These are phyloP conservation scores for Dactylella cylindrospora DNA, from an alignment of 2,329 filamentous ascomycete genomes.

Conservation along the genomic window DNA sequence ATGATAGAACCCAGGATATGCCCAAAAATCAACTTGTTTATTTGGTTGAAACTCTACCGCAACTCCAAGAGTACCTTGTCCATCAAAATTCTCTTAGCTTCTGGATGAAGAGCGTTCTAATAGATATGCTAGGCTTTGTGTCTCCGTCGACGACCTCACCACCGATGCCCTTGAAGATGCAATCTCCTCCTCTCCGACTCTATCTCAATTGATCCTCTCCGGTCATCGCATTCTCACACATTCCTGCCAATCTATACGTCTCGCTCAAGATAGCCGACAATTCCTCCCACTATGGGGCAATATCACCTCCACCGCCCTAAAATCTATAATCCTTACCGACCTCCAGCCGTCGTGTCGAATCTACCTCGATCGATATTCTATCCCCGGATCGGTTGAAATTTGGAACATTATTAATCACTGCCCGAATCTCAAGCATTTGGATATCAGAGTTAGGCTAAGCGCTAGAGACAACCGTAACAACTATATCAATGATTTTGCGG, in stretches of 20 bases:
- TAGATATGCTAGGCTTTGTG: slow-evolving; percentile 1
- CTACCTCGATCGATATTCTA: slow-evolving; percentile 26
- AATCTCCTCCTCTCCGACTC: slow-evolving; percentile 16
- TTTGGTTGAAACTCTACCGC: slow-evolving; percentile 30
- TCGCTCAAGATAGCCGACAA: slow-evolving; percentile 25
- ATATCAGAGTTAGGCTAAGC: slow-evolving; percentile 28
- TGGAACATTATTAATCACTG: slow-evolving; percentile 31
- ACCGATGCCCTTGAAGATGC: slow-evolving; percentile 16
- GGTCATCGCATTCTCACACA: slow-evolving; percentile 12
- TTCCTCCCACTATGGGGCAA: slow-evolving; percentile 41
- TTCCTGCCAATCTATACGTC: slow-evolving; percentile 28
- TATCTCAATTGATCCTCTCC: slow-evolving; percentile 7
- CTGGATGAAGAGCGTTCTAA: neutral
- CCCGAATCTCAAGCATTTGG: slow-evolving; percentile 22
- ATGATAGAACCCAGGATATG: slow-evolving; percentile 25
- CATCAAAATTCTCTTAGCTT: too few species aligned
- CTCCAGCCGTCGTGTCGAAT: slow-evolving; percentile 30
- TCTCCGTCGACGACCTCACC: slow-evolving; percentile 13
- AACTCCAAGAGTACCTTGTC: slow-evolving; percentile 26
- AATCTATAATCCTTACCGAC: slow-evolving; percentile 21
- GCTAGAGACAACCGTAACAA: slow-evolving; percentile 22
- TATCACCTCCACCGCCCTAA: slow-evolving; percentile 19
- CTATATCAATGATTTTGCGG: slow-evolving; percentile 26
- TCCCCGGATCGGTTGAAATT: slow-evolving; percentile 33
- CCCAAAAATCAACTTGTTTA: slow-evolving; percentile 36